Conservation (phyloP, 495 filamentous ascomycete genomes). For the Thermothielavioides terrestris region DNA sequence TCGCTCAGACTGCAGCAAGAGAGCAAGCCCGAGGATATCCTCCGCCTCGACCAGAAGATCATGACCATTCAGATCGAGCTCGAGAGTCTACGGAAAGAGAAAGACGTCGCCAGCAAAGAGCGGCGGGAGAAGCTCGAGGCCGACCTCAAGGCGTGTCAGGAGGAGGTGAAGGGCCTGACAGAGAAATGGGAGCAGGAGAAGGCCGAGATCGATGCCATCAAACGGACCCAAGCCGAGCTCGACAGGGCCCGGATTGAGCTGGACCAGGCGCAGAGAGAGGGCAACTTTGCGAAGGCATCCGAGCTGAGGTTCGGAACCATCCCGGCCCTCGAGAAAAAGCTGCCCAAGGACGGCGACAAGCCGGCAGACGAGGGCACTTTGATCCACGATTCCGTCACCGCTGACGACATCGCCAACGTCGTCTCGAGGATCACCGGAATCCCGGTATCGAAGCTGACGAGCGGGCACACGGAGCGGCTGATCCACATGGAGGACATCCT, state of each 20-base stretch:
- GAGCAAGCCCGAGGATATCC: conserved; percentile 89
- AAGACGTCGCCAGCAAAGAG: conserved; percentile 77
- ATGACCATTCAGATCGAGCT: conserved; percentile 97
- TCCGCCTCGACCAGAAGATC: conserved; percentile 82
- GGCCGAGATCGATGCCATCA: conserved; percentile 72
- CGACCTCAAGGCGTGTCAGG: conserved; percentile 63
- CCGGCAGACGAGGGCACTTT: conserved; percentile 45
- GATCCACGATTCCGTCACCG: conserved; percentile 85
- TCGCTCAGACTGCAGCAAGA: conserved; percentile 88
- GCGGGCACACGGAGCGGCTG: conserved; percentile 84
- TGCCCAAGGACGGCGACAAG: conserved; percentile 65
- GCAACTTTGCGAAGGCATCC: conserved; percentile 83
- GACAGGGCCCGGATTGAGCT: conserved; percentile 79
- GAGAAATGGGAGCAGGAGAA: conserved; percentile 87
- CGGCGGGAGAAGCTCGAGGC: conserved; percentile 76
- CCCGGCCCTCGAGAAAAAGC: conserved; percentile 63
- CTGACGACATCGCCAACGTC: conserved; percentile 88
- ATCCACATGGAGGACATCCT: conserved; percentile 92
- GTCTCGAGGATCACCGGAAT: conserved; percentile 90
- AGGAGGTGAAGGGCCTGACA: conserved; percentile 56
- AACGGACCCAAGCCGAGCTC: conserved; percentile 73
- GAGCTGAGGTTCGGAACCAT: conserved; percentile 83
- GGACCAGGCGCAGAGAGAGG: conserved; percentile 77
- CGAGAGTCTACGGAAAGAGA: conserved; percentile 91
- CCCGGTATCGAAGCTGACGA: conserved; percentile 80